phyloP scores from a whole-genome alignment of 768 basidiomycete genomes.

The Boletus vinaceobasis region DNA sequence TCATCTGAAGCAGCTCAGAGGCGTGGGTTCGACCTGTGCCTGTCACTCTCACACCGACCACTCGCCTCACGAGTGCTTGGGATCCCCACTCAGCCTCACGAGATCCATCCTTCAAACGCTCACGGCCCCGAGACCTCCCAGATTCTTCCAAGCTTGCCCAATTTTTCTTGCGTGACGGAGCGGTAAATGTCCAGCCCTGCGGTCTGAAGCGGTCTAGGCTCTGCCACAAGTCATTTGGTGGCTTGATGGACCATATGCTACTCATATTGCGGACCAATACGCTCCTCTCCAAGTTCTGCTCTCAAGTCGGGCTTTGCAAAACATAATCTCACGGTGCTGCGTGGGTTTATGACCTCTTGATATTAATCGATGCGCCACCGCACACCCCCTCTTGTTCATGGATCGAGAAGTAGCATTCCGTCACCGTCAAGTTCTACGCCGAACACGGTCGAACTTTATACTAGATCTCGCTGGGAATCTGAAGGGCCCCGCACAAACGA shows the following conservation, averaged over 20 bases:
- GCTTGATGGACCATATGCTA: slow-evolving; percentile 21
- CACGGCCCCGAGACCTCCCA: slow-evolving; percentile 15
- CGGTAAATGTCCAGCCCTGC: not conserved
- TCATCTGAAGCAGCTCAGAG: slow-evolving; percentile 14
- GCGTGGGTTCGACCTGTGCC: slow-evolving; percentile 12
- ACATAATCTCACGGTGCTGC: slow-evolving; percentile 13
- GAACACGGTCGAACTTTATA: not conserved
- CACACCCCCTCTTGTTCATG: slow-evolving; percentile 6
- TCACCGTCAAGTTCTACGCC: not conserved
- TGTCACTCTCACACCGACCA: slow-evolving; percentile 11
- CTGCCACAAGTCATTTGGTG: slow-evolving; percentile 27
- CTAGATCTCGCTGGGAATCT: slow-evolving; percentile 1
- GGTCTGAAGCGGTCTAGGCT: slow-evolving; percentile 6
- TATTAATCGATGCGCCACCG: slow-evolving; percentile 25
- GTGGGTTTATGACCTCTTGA: not conserved
- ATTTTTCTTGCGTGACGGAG: not conserved
- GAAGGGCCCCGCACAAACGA: not conserved
- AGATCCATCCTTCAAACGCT: slow-evolving; percentile 9
- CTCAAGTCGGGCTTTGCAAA: not conserved
- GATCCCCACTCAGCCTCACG: not conserved
- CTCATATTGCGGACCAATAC: not conserved
- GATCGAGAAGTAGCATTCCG: not conserved
- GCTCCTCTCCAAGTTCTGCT: too few species aligned
- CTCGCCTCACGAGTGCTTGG: not conserved
- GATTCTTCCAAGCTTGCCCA: not conserved